Base-by-base conservation (phyloP, 305 asterid species). In the Andrographis paniculata region DNA sequence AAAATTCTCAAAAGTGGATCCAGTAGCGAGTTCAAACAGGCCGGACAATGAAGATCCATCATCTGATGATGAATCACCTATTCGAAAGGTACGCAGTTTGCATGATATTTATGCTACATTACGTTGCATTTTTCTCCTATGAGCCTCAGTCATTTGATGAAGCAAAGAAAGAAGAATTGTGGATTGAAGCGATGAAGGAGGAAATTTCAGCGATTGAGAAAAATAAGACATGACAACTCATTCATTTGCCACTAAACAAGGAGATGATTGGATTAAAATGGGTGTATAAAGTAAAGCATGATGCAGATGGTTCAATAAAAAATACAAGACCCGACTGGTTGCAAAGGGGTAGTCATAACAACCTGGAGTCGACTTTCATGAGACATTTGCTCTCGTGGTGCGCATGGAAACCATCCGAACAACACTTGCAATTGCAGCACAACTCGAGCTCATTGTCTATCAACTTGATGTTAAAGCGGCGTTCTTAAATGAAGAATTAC, bases 151-250 rank as follows among this genome's bases (percentile, higher is more conserved):
- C 8, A 3, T 24, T 24, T 24, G 4, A 24, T 24, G 30, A 46
- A 8, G 38, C 52, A 2, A 6, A 15, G 11, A 22, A 16, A 46
- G 36, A 22, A 3, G 37, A 46, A 13, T 18, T 22, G 10, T 46
- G 38, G 52, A 11, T 14, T 9, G 14, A 22, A 12, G 17, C 50
- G 33, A 45, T 45, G 35, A 20, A 20, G 1, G 50, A 45, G 10
- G 17, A 45, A 23, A 45, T 23, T n/a, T 27, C 18, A 0, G 3
- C 16, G 21, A 40, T 40, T 18, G 45, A 48, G n/a, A 48, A 48
- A 19, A 35, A 50, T 14, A 21, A 50, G 1, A 51, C 46, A 0
- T 51, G 44, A 21, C 35, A 35, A 22, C 45, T 51, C n/a, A 13
- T 19, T 21, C 35, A 21, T 9, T 11, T 51, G 21, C 35, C 56